Evolutionary conservation across 768 basidiomycete species (phyloP), one percentile per base, ranked within the genome.

Genomic region (Boletus tomentosulus): DNA sequence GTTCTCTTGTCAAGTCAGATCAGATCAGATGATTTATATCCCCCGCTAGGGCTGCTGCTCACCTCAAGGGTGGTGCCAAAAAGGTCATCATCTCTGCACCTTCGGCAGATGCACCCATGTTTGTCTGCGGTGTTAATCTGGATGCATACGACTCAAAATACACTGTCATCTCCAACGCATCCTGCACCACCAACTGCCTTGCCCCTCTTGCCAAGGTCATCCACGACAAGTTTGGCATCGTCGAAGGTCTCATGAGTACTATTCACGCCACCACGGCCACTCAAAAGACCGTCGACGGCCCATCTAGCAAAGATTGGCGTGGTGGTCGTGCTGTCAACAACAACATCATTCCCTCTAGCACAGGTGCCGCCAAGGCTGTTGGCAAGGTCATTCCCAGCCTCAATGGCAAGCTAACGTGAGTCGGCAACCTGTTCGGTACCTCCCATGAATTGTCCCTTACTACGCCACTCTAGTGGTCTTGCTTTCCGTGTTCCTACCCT

Each of bases 51-150:
- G 96, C 96, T 51, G 79, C 80, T 46, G 86, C 84, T 62, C 96
- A 99, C 78, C 78, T 99, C 76, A 93, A 95, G 77, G 96, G 96
- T 64, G 96, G 96, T 72, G 96, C 96, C 69, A 98, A 98, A 86
- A 99, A 98, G 81, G 96, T 99, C 71, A 80, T 99, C 78, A 98
- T 99, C 83, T 96, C 95, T 61, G 96, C 96, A 45, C 96, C 96
- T 62, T 98, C 96, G n/a, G 82, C 92, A 31, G 92, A 95, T 70
- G 92, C 93, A 6, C 92, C 92, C 63, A 95, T 95, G 92, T 94
- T 84, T 73, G 92, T 95, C 50, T 82, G 80, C 63, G 93, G 91
- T 79, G 96, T 98, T 74, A 98, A 99, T 80, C 84, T 97, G 60
- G 93, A 97, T 57, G 62, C 77, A 38, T 98, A 99, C 75, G 86